Percentiles rank a stretch among this genome's conserved stretches.
phyloP scores from a whole-genome alignment of 1,284 basidiomycete species.

The Puccinia horiana region DNA sequence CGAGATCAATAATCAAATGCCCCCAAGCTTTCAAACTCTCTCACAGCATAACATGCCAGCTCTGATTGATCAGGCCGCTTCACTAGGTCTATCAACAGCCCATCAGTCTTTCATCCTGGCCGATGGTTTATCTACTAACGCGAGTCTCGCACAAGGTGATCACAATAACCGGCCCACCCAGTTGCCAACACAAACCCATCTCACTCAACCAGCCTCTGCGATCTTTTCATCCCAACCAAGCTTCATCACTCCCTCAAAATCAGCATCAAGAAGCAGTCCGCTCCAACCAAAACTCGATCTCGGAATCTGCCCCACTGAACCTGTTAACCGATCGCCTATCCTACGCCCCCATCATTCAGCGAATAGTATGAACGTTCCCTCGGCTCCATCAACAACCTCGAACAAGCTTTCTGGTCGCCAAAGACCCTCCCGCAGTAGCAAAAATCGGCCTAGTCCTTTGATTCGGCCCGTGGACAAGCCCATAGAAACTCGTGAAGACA shows the following conservation, averaged over 20 bases:
- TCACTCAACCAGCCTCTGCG: neutral
- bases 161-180: neutral
- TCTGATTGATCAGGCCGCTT: conserved; percentile 51
- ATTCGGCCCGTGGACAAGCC: conserved; percentile 49
- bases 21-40: conserved; percentile 52
- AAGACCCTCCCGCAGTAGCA: conserved; percentile 25
- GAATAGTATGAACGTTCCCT: neutral
- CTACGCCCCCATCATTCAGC: conserved; percentile 1
- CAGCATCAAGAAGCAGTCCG: neutral
- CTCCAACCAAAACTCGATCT: neutral
- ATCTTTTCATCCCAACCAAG: conserved; percentile 17
- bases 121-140: neutral
- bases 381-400: neutral
- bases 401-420: conserved; percentile 15
- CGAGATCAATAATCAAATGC: conserved; percentile 51
- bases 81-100: conserved; percentile 54
- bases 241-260: neutral
- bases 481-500: conserved; percentile 54
- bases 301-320: neutral
- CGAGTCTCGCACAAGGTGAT: neutral
- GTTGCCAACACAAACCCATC: conserved; percentile 4
- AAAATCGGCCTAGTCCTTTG: conserved; percentile 35
- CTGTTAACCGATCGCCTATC: neutral
- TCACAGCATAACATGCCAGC: conserved; percentile 50
- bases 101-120: neutral